Conservation (phyloP, 2,329 filamentous ascomycete genomes). For the Hypoxylon sp. region DNA sequence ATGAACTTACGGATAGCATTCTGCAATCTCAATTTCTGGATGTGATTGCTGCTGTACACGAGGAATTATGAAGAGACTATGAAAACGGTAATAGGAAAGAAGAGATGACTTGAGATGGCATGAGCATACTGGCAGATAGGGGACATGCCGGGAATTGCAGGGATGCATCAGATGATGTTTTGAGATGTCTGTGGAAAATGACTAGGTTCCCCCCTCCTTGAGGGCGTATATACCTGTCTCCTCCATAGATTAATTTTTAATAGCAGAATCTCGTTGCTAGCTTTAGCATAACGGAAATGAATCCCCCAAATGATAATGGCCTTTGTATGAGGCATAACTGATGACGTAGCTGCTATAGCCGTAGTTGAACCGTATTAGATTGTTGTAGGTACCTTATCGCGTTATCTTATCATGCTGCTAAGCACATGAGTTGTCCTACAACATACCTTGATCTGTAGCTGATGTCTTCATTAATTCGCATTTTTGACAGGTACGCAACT, state of each 20-base stretch:
- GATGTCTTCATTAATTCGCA: constrained; percentile 8
- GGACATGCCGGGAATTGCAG: neutral
- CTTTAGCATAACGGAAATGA: constrained; percentile 8
- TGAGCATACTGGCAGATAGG: neutral
- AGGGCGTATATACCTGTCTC: constrained; percentile 45
- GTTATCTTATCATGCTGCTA: constrained; percentile 42
- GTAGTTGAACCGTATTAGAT: neutral
- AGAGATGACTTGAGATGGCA: neutral
- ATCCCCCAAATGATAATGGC: neutral
- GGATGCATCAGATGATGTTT: constrained; percentile 42
- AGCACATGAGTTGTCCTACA: neutral
- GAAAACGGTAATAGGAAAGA: constrained; percentile 9
- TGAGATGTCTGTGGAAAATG: constrained; percentile 39
- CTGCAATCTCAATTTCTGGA: constrained; percentile 16
- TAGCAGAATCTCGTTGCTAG: constrained; percentile 31
- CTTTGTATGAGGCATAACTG: neutral
- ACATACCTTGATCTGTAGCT: neutral
- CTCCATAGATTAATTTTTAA: constrained; percentile 42
- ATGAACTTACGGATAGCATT: constrained; percentile 7
- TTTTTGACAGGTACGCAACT: constrained; percentile 20
- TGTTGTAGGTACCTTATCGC: neutral
- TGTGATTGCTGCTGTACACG: constrained; percentile 5
- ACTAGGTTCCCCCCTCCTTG: constrained; percentile 34
- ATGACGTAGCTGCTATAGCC: constrained; percentile 6
- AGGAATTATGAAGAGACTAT: constrained; percentile 8